These are phyloP conservation scores for Pterulicium gracile DNA, from an alignment of 1,284 basidiomycete genomes.

Conservation along the genomic window DNA sequence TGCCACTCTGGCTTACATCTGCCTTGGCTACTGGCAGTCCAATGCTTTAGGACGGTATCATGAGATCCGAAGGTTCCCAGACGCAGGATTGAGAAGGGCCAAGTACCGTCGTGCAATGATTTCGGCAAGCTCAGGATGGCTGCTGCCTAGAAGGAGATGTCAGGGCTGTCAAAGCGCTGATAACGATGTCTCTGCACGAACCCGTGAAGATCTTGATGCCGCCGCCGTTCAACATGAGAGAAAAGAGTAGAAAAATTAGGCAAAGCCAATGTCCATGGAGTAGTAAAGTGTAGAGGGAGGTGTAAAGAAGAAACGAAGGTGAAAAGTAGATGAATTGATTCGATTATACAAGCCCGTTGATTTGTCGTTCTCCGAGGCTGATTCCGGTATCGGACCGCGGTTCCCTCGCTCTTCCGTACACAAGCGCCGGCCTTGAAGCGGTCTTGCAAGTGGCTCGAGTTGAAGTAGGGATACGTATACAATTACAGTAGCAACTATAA, in stretches of 20 bases:
- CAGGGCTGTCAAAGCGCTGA: constrained; percentile 7
- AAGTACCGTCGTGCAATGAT: constrained; percentile 85
- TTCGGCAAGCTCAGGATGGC: constrained; percentile 91
- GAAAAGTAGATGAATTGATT: no score
- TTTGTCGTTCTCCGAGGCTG: no score
- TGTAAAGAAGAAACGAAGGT: constrained; percentile 10
- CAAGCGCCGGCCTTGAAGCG: no score
- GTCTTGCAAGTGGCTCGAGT: no score
- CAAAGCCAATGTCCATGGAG: constrained; percentile 16
- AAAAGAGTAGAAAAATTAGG: constrained; percentile 8
- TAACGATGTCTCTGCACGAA: no score
- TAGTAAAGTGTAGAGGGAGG: constrained; percentile 11
- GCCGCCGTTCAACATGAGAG: constrained; percentile 61
- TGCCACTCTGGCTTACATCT: constrained; percentile 79
- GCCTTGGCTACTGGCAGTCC: constrained; percentile 78
- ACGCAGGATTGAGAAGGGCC: constrained; percentile 5
- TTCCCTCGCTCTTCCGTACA: no score
- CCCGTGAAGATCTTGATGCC: constrained; percentile 91
- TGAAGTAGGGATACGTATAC: not conserved
- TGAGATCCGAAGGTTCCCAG: constrained; percentile 8
- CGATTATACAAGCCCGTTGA: no score
- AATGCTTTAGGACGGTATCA: constrained; percentile 40
- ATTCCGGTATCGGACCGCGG: no score
- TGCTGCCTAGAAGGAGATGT: constrained; percentile 50
- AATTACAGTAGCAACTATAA: constrained; percentile 3